Evolutionary conservation across 331 rosid genomes (phyloP), one percentile per base, ranked within the genome.

Genomic region (Malus hybrid): DNA sequence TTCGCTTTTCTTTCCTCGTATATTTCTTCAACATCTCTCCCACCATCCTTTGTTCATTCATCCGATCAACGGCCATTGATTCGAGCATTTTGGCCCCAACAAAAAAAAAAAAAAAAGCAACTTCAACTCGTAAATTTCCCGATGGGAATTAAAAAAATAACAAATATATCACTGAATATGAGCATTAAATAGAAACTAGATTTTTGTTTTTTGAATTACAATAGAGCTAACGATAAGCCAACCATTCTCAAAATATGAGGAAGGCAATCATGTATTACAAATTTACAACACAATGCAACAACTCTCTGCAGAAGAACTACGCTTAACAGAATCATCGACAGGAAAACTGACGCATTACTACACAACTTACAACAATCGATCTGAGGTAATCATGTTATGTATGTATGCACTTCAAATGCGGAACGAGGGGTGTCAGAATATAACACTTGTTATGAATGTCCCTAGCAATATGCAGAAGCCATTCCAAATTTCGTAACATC

Each of bases 171-270:
- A 13, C 5, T 59, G 7, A 27, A 11, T 5, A 61, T 24, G 7
- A 64, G 44, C 24, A 11, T 64, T 16, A 32, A 2, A 6, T 4
- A 32, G 8, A 32, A 31, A 31, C 33, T 3, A 15, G 8, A 31
- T 16, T 64, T 64, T 31, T 16, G 8, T 3, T 16, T 64, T 28
- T 64, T 64, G 44, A 32, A 64, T 61, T 61, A 72, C 56, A 84
- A 64, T 67, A 54, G 80, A 70, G 73, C 36, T 76, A 65, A 78
- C 20, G 65, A 65, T 73, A 80, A 80, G 89, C 93, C 86, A 80
- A 78, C 79, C 96, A 79, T 55, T 85, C 65, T 70, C 69, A 87
- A 83, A 88, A 87, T 50, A 55, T 73, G 68, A 54, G 93, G 92
- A 84, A 70, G 93, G 93, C 87, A 74, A 78, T 73, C 78, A 74